phyloP scores from a whole-genome alignment of 108 stramenopile species.

The Skeletonema grethae region DNA sequence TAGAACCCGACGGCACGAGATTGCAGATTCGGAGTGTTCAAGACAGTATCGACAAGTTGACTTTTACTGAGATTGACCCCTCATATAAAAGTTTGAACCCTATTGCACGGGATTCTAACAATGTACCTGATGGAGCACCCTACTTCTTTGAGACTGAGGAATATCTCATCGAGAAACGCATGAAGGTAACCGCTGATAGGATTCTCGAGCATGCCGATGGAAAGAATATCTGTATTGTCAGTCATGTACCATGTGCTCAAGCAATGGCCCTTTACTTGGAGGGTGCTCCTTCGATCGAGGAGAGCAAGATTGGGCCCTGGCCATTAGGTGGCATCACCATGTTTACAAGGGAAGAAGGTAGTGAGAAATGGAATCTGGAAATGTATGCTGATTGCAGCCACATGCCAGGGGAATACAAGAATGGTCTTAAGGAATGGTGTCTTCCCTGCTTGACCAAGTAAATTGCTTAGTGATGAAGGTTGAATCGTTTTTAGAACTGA shows the following conservation, averaged over 20 bases:
- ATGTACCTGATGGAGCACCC: slow-evolving; percentile 41
- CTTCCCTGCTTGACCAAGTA: slow-evolving; percentile 50
- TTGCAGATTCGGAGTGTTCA: slow-evolving; percentile 52
- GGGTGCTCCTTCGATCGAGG: slow-evolving; percentile 30
- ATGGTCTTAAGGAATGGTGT: slow-evolving; percentile 65
- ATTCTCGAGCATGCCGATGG: slow-evolving; percentile 49
- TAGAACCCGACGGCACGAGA: slow-evolving; percentile 54
- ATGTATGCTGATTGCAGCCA: slow-evolving; percentile 65
- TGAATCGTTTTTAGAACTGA: not conserved
- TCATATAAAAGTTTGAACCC: slow-evolving; percentile 61
- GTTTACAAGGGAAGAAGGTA: slow-evolving; percentile 48
- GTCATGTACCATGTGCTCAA: slow-evolving; percentile 73
- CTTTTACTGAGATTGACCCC: slow-evolving; percentile 49
- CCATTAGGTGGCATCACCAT: slow-evolving; percentile 71
- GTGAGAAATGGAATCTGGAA: slow-evolving; percentile 59
- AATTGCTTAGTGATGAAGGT: not conserved
- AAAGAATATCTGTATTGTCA: slow-evolving; percentile 61
- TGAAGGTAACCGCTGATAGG: slow-evolving; percentile 48
- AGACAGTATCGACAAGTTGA: slow-evolving; percentile 44
- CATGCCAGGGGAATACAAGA: slow-evolving; percentile 72
- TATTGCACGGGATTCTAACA: slow-evolving; percentile 26
- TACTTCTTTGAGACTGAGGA: slow-evolving; percentile 61
- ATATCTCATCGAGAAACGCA: slow-evolving; percentile 52
- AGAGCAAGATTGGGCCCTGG: slow-evolving; percentile 57
- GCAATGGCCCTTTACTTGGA: slow-evolving; percentile 63